Base-by-base conservation (phyloP, 2,329 filamentous ascomycete species). In the Orbilia oligospora region DNA sequence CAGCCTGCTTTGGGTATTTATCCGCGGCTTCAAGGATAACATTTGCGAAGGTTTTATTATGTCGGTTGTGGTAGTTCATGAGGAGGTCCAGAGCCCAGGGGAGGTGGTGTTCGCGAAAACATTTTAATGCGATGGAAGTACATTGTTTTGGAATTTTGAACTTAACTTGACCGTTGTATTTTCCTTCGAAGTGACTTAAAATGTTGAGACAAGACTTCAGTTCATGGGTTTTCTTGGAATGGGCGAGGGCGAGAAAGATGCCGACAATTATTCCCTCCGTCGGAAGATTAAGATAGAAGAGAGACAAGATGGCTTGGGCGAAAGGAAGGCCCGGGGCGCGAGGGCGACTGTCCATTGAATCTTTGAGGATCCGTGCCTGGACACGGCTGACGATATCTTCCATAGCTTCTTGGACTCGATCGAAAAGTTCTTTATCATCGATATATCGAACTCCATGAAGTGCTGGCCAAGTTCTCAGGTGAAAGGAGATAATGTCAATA, bases 221-320 rank as follows among this genome's bases (percentile, higher is more conserved):
- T 16, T 66, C 41, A 0, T 63, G 14, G 8, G 16, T 30, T 56
- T 41, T 38, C 18, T 55, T 46, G 3, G 63, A 24, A 18, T 38
- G 16, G 20, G 20, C 24, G 9, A 78, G 61, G 16, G 63, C 36
- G 20, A 33, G 68, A 4, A 78, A 33, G n/a, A 72, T n/a, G 5
- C 71, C 68, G 14, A 53, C 20, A 5, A 41, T 36, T n/a, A 78
- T 55, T 0, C 14, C 51, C 38, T 69, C 56, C 1, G 49, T 20
- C 3, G 75, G 75, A 30, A 78, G 20, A n/a, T 65, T 51, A 27
- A 67, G 68, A 27, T 72, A 69, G n/a, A 71, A 72, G 14, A 78
- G 16, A 5, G 75, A 78, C 1, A 72, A 46, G 18, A 78, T 65
- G 8, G 75, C 75, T 48, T 72, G 75, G 5, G 75, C 75, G 16